These are phyloP conservation scores for Calendula officinalis DNA, from an alignment of 129 eudicot genomes.

Conservation along the genomic window DNA sequence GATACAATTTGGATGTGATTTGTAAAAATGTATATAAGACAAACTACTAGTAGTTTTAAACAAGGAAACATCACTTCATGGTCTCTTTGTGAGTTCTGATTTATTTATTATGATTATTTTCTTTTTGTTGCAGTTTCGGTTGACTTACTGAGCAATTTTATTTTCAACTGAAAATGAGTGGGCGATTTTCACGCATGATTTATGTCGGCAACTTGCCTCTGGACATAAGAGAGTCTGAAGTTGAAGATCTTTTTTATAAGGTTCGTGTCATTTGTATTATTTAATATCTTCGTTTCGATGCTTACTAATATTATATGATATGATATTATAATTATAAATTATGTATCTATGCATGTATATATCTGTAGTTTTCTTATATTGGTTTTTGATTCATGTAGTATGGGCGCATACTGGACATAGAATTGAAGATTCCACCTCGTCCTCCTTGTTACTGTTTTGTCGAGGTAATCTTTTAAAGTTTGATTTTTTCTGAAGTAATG, in stretches of 20 bases:
- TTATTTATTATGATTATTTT: background rate
- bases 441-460: constrained; percentile 97
- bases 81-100: constrained; percentile 14
- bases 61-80: background rate
- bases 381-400: constrained; percentile 54
- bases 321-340: too few relatives aligned
- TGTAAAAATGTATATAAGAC: constrained; percentile 18
- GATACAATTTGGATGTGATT: constrained; percentile 21
- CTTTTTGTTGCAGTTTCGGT: constrained; percentile 35
- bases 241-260: constrained; percentile 95
- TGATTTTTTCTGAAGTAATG: background rate
- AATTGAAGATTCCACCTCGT: constrained; percentile 92
- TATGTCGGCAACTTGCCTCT: constrained; percentile 97
- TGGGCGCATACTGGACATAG: constrained; percentile 92
- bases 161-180: constrained; percentile 62
- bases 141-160: constrained; percentile 13
- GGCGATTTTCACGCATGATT: constrained; percentile 90
- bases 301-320: too few relatives aligned
- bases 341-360: too few relatives aligned
- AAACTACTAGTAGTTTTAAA: constrained; percentile 13
- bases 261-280: constrained; percentile 33
- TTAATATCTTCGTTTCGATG: too few relatives aligned
- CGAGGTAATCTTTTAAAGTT: constrained; percentile 50
- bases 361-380: constrained; percentile 9
- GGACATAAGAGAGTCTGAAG: constrained; percentile 76